A percentile compares a stretch with the other conserved stretches of the same genome.
Conservation (phyloP, 768 basidiomycete genomes). For the Gautieria morchelliformis region DNA sequence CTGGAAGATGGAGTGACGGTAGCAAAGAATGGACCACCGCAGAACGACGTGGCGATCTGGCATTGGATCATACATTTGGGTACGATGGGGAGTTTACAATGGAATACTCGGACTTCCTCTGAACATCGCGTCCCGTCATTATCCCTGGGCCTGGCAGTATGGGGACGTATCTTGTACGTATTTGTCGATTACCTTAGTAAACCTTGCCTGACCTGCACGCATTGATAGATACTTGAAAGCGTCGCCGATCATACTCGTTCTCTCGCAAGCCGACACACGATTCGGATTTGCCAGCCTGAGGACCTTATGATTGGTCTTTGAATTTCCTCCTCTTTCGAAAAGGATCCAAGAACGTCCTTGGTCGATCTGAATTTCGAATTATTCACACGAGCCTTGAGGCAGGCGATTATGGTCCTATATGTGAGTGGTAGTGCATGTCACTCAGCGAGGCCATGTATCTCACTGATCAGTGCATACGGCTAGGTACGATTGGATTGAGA, state of each 20-base stretch:
- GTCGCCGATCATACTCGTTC: conserved; percentile 37
- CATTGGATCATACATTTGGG: conserved; percentile 38
- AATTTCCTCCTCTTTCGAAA: conserved; percentile 43
- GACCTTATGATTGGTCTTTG: conserved; percentile 34
- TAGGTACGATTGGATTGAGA: conserved; percentile 6
- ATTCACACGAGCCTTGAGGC: conserved; percentile 16
- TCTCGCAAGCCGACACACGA: conserved; percentile 40
- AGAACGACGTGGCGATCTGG: conserved; percentile 37
- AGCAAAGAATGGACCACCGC: conserved; percentile 44
- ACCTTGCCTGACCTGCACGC: conserved; percentile 8
- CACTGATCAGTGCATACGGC: background rate
- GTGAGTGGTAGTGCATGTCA: conserved; percentile 7
- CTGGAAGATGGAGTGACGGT: conserved; percentile 43
- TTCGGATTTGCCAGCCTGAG: conserved; percentile 32
- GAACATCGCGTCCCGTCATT: conserved; percentile 12
- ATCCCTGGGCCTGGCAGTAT: conserved; percentile 17
- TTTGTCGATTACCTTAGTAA: background rate
- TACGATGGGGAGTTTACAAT: conserved; percentile 45
- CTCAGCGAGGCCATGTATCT: background rate
- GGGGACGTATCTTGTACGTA: conserved; percentile 27
- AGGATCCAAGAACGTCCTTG: conserved; percentile 26
- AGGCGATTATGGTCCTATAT: conserved; percentile 20
- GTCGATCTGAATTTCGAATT: conserved; percentile 13
- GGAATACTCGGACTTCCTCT: conserved; percentile 24
- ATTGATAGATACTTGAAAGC: conserved; percentile 24